Conservation (phyloP, 345 rosid species). For the Eucalyptus erythrocorys region DNA sequence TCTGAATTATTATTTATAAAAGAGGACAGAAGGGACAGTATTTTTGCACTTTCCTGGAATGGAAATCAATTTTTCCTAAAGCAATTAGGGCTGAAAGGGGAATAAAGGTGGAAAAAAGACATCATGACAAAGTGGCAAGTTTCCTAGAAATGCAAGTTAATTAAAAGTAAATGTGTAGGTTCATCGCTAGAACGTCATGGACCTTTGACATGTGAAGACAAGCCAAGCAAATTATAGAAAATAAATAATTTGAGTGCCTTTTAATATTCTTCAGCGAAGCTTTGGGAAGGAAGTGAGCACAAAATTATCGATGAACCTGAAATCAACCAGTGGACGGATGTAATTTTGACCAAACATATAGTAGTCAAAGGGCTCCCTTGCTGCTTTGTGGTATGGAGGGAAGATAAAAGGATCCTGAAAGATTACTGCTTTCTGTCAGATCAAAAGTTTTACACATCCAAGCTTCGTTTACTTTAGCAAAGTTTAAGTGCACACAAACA, state of each 20-base stretch:
- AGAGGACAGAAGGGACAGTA: not conserved
- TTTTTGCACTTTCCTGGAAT: not conserved
- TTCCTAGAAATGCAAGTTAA: not conserved
- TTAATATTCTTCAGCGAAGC: not conserved
- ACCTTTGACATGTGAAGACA: not conserved
- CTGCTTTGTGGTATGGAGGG: constrained; percentile 70
- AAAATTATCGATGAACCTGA: constrained; percentile 43
- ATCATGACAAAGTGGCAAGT: not conserved
- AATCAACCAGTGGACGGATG: constrained; percentile 76
- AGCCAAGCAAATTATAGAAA: not conserved
- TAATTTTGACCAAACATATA: constrained; percentile 89
- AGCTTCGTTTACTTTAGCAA: not conserved
- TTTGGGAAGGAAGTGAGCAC: not conserved
- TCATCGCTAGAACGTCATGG: not conserved
- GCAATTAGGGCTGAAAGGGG: not conserved
- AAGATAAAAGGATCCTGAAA: constrained; percentile 79
- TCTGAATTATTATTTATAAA: not conserved
- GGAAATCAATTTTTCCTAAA: not conserved
- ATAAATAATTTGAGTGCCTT: not conserved
- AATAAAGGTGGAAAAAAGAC: not conserved
- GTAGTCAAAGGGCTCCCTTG: constrained; percentile 92
- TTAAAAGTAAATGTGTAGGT: not conserved
- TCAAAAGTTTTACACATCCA: not conserved
- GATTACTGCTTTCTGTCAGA: constrained; percentile 1
- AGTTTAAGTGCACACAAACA: not conserved